Conservation (phyloP, 169 alveolate genomes). For the Theileria parva region DNA sequence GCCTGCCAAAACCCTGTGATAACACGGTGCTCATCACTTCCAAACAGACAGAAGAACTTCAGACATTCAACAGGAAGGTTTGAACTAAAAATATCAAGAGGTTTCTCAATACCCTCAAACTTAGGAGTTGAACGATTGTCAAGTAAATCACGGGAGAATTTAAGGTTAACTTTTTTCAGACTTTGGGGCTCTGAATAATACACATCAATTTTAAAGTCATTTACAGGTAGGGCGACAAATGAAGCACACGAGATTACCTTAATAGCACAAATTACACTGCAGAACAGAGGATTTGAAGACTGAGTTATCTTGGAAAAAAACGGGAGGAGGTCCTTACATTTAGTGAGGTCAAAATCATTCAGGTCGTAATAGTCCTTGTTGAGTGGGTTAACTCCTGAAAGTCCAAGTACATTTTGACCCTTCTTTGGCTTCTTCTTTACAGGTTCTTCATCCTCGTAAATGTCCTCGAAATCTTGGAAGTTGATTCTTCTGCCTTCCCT, state of each 20-base stretch:
- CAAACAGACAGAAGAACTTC: conserved; percentile 11
- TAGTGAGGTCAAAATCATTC: conserved; percentile 22
- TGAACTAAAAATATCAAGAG: not conserved
- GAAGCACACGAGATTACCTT: conserved; percentile 3
- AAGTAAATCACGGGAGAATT: not conserved
- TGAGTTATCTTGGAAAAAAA: not conserved
- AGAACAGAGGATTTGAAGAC: not conserved
- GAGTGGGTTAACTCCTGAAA: conserved; percentile 1
- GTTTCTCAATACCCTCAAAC: not conserved
- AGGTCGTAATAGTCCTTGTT: conserved; percentile 25
- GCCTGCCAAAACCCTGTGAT: conserved; percentile 30
- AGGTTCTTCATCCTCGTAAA: not conserved
- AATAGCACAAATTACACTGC: conserved; percentile 7
- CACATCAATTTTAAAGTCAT: not conserved
- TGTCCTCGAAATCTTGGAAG: not conserved
- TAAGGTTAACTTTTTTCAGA: not conserved
- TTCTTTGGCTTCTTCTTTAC: not conserved
- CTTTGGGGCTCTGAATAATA: conserved; percentile 5
- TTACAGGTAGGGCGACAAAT: not conserved
- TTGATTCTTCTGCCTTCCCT: not conserved
- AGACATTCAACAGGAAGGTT: conserved; percentile 10
- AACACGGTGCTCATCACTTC: conserved; percentile 14
- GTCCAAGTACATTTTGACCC: not conserved
- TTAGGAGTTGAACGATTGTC: not conserved
- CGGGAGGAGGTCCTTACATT: conserved; percentile 26